These are phyloP conservation scores for Clonostachys sp. DNA, from an alignment of 2,329 filamentous ascomycete genomes.

Conservation along the genomic window DNA sequence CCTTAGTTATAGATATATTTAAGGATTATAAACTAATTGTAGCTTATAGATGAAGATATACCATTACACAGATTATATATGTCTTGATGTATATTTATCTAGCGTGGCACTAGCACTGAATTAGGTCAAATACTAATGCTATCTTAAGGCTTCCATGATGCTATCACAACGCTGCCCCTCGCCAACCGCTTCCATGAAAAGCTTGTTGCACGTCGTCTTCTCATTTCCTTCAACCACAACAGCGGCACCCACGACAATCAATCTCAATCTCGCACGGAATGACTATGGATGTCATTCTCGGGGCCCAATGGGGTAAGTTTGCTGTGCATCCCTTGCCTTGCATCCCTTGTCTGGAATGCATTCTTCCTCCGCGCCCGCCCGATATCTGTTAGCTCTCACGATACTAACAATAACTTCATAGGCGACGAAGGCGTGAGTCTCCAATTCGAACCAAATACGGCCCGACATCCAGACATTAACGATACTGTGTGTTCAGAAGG, in stretches of 20 bases:
- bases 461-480: constrained; percentile 5
- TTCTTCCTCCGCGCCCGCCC: constrained; percentile 6
- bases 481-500: constrained; percentile 18
- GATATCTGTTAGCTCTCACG: constrained; percentile 12
- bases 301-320: constrained; percentile 30
- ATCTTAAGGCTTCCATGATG: too few relatives aligned
- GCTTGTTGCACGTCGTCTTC: background rate
- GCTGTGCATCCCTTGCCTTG: constrained; percentile 1
- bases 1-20: too few relatives aligned
- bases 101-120: too few relatives aligned
- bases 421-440: constrained; percentile 25
- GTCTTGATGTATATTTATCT: too few relatives aligned
- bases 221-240: constrained; percentile 6
- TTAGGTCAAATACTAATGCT: too few relatives aligned
- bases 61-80: too few relatives aligned
- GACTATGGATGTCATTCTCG: constrained; percentile 25
- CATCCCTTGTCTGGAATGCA: constrained; percentile 7
- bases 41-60: too few relatives aligned
- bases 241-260: constrained; percentile 5
- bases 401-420: constrained; percentile 12
- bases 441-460: constrained; percentile 8
- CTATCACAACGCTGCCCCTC: too few relatives aligned
- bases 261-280: constrained; percentile 11
- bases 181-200: too few relatives aligned
- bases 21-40: too few relatives aligned